Evolutionary conservation across 2,329 filamentous ascomycete species (phyloP), one percentile per base, ranked within the genome.

Genomic region (Monilinia laxa): DNA sequence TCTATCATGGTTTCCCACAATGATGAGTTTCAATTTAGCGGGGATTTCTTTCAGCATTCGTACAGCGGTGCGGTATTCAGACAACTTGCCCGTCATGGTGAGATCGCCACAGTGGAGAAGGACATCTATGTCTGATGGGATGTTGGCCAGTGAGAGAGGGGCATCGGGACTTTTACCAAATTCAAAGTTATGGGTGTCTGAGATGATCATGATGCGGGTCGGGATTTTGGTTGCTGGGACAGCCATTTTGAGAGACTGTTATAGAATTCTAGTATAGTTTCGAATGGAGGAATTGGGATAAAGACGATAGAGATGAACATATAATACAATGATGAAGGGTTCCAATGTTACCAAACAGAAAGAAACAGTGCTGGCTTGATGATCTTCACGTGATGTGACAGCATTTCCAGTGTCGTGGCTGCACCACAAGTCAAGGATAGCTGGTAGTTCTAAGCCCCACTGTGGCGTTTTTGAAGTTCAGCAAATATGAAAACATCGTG

Each of bases 1-100:
- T 49, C 86, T 78, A 71, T 88, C 85, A 75, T 88, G 86, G 70
- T 88, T 88, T 0, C 86, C 86, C 0, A 85, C 81, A 67, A 88
- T 87, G 16, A 88, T 82, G 25, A 88, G 78, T 71, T 87, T 88
- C 9, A 88, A 74, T 18, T 81, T 79, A 3, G 85, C 85, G 12
- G 82, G 76, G 40, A 84, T 79, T 1, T 71, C 69, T 20, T 20
- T 20, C 2, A 72, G 25, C 59, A 72, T 66, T 45, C 60, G 25
- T 1, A 80, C 49, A 11, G 74, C 68, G 1, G 69, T 60, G 14
- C 70, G 62, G 65, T 76, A 77, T 42, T 77, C 70, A 2, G 62
- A n/a, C 0, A 75, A 51, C 2, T 12, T n/a, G 3, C 73, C 72
- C 1, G 71, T 72, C 23, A 70, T 70, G 0, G 78, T 79, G 1